Conservation (phyloP, 1,139 yeast genomes). For the Chernovozyma sophiae-reginae region DNA sequence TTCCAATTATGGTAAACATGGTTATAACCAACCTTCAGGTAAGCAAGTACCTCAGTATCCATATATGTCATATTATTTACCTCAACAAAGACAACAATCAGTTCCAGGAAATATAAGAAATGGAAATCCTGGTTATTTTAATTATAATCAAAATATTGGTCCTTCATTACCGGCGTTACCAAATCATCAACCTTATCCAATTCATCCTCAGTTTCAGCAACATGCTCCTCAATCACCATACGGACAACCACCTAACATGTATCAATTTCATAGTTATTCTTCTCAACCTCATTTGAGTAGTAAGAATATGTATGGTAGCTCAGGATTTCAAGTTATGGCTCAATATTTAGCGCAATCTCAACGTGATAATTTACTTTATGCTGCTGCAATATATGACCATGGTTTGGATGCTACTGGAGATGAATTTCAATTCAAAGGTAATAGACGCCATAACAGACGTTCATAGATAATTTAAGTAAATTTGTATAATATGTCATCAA, state of each 20-base stretch:
- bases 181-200: neutral
- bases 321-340: constrained; percentile 75
- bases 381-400: constrained; percentile 42
- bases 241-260: constrained; percentile 1
- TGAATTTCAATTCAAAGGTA: constrained; percentile 5
- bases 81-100: constrained; percentile 11
- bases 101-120: constrained; percentile 2
- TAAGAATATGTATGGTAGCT: constrained; percentile 29
- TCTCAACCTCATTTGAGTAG: constrained; percentile 3
- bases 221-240: constrained; percentile 4
- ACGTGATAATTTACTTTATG: constrained; percentile 55
- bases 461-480: neutral
- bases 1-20: constrained; percentile 14
- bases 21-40: constrained; percentile 10
- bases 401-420: constrained; percentile 13
- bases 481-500: neutral
- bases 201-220: neutral
- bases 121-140: neutral
- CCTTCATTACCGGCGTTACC: constrained; percentile 1
- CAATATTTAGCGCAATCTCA: constrained; percentile 71
- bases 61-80: constrained; percentile 18
- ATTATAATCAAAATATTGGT: neutral
- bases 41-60: constrained; percentile 5
- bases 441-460: neutral
- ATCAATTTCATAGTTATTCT: constrained; percentile 4